A percentile compares a stretch with the other conserved stretches of the same genome.
These are phyloP conservation scores for Yarrowia sp. DNA, from an alignment of 805 yeast species.

Conservation along the genomic window DNA sequence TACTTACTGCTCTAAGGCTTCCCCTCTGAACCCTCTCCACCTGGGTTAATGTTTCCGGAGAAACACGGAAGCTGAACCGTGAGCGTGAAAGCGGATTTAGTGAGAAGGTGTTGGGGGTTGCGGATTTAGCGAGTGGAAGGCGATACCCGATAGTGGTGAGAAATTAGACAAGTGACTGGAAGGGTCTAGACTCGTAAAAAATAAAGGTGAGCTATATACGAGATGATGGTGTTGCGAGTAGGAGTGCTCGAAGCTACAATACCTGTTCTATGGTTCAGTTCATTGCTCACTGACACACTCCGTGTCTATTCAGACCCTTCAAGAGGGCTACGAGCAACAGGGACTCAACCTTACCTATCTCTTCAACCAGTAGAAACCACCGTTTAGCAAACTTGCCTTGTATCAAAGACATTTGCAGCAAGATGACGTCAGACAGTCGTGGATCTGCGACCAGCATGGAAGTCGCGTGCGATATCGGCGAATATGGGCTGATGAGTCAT, in stretches of 20 bases:
- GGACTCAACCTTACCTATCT: neutral
- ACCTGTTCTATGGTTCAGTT: no score
- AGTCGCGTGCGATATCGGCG: constrained; percentile 26
- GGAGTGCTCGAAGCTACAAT: no score
- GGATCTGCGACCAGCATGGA: constrained; percentile 19
- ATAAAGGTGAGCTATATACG: no score
- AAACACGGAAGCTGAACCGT: constrained; percentile 6
- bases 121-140: no score
- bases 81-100: constrained; percentile 4
- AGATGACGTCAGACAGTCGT: neutral
- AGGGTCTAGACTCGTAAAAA: no score
- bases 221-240: no score
- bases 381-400: constrained; percentile 11
- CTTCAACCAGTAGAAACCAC: neutral
- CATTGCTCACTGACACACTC: neutral
- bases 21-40: constrained; percentile 24
- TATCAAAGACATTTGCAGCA: neutral
- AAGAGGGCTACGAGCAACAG: no score
- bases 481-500: no score
- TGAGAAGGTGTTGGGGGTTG: no score
- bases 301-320: neutral
- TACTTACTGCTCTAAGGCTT: neutral
- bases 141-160: no score
- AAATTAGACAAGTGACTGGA: no score
- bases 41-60: constrained; percentile 25